Conservation (phyloP, 2,329 filamentous ascomycete species). For the Davidsoniella virescens region DNA sequence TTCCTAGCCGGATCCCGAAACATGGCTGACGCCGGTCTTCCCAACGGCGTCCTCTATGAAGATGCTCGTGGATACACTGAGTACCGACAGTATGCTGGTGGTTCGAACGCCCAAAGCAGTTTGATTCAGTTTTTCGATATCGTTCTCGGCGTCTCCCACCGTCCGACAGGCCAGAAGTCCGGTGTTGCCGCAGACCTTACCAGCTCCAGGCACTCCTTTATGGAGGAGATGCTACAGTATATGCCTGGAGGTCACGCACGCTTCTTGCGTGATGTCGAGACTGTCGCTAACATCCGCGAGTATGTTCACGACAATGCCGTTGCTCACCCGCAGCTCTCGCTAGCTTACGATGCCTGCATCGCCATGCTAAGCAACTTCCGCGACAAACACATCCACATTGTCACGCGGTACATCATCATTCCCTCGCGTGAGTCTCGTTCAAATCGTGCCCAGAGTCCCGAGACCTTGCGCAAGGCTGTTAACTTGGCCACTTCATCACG, state of each 20-base stretch:
- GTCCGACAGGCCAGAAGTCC: constrained; percentile 56
- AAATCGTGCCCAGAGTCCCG: constrained; percentile 42
- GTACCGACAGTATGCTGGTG: constrained; percentile 78
- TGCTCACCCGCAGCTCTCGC: constrained; percentile 47
- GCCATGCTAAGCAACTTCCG: constrained; percentile 53
- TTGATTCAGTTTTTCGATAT: constrained; percentile 97
- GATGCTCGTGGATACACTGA: constrained; percentile 50
- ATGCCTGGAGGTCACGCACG: constrained; percentile 89
- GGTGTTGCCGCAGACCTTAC: constrained; percentile 21
- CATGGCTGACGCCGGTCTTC: constrained; percentile 86
- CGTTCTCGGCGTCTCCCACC: constrained; percentile 74
- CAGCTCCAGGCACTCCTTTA: constrained; percentile 65
- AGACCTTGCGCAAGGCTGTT: constrained; percentile 29
- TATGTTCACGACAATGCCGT: constrained; percentile 50
- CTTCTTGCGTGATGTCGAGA: constrained; percentile 67
- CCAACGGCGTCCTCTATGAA: constrained; percentile 76
- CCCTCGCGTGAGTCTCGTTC: constrained; percentile 62
- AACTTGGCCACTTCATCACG: constrained; percentile 49
- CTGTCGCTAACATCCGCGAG: constrained; percentile 71
- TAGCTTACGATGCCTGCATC: constrained; percentile 84
- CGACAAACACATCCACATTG: constrained; percentile 92
- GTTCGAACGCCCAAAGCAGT: constrained; percentile 93
- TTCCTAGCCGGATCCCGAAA: constrained; percentile 95
- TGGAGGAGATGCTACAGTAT: constrained; percentile 90
- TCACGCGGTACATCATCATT: constrained; percentile 86